Base-by-base conservation (phyloP, 306 rosid genomes). In the Glycine latifolia region DNA sequence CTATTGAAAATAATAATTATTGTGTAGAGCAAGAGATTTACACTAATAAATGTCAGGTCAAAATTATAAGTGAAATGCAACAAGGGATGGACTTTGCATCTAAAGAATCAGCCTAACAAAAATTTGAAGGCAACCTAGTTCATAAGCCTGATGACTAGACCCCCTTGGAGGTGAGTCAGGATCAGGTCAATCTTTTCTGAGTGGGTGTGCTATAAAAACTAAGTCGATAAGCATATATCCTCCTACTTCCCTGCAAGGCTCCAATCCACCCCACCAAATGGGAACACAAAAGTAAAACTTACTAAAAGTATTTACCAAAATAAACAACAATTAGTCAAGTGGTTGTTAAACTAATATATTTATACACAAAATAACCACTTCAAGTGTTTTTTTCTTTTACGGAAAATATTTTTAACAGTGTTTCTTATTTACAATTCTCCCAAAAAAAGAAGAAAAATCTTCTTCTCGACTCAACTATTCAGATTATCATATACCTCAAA, bases 51-150 rank as follows among this genome's bases (percentile, higher is more conserved):
- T 71, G 76, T 67, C 73, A 81, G n/a, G 48, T 15, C 67, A 33
- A 83, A 81, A 58, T 63, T 37, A 67, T 20, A 33, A 74, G 49
- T 39, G 69, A 62, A 49, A 85, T 68, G 54, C 61, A 71, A 56
- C 75, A 70, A 33, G 8, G 49, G 53, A 68, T 73, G 59, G 75
- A 41, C 85, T 76, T 33, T 44, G 67, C 58, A 54, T 49, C 67
- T 17, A 66, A 76, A 59, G 82, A 31, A 56, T 68, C 78, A 65
- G 67, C 70, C 49, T 43, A 70, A 70, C 46, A 74, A 80, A 61
- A 35, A 75, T 59, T 26, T 53, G 68, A 67, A 78, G 50, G 33
- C 59, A 58, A 73, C 3, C 72, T 44, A 80, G 50, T 78, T 58
- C 37, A 49, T 66, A 70, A 31, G 15, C 60, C 72, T 14, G 71